Evolutionary conservation across 257 asterid species (phyloP).

Genomic region (Anisodus tanguticus): DNA sequence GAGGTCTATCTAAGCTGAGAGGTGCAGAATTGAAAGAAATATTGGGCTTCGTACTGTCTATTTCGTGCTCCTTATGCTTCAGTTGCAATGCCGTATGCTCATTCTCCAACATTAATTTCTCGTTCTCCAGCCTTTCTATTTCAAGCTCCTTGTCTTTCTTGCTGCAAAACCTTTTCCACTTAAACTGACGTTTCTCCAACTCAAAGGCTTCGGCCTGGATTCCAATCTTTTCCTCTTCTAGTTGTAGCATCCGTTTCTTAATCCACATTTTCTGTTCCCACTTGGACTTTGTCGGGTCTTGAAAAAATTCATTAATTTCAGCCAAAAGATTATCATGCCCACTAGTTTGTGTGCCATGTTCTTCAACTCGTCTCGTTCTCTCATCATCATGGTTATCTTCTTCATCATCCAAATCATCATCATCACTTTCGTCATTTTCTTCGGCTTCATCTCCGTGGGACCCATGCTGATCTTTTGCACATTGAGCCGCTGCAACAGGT

Average conservation of each 20-base stretch:
- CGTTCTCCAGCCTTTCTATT: conserved; percentile 41
- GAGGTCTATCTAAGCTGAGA: conserved; percentile 31
- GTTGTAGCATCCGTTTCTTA: conserved; percentile 43
- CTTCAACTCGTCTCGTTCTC: conserved; percentile 29
- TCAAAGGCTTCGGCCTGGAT: conserved; percentile 49
- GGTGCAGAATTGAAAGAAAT: conserved; percentile 32
- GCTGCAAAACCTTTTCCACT: conserved; percentile 47
- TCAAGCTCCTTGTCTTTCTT: conserved; percentile 49
- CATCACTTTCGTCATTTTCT: conserved; percentile 37
- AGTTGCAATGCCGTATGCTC: conserved; percentile 39
- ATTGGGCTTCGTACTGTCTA: conserved; percentile 33
- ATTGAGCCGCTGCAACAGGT: conserved; percentile 30
- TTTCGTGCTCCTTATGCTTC: conserved; percentile 37
- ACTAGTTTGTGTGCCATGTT: conserved; percentile 26
- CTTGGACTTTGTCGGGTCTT: conserved; percentile 41
- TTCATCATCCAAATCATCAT: conserved; percentile 39
- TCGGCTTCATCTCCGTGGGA: conserved; percentile 41
- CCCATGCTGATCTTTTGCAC: conserved; percentile 31
- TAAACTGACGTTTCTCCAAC: conserved; percentile 39
- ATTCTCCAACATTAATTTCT: conserved; percentile 43
- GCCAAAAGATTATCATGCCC: conserved; percentile 32
- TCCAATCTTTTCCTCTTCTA: conserved; percentile 44
- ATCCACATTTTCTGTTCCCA: conserved; percentile 45
- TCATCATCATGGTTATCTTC: conserved; percentile 27
- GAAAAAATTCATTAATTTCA: conserved; percentile 40